Evolutionary conservation across 1,139 yeast species (phyloP).

Genomic region (Waltiozyma sp.): DNA sequence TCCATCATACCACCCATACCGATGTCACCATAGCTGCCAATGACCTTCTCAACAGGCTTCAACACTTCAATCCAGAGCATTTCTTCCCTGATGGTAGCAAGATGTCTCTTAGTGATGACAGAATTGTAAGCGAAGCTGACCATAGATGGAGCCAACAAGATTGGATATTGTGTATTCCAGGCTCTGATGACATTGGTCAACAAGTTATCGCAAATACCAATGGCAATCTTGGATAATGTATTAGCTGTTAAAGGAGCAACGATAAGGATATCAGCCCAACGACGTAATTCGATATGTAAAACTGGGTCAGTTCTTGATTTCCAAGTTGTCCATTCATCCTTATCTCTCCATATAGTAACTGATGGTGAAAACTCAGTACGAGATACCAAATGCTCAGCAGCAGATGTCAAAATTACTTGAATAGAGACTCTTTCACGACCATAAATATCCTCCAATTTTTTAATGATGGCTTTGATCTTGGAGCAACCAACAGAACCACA

Average conservation of each 20-base stretch:
- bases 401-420: constrained; percentile 69
- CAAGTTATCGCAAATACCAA: constrained; percentile 83
- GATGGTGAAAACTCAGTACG: constrained; percentile 48
- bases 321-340: constrained; percentile 92
- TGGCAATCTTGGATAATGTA: constrained; percentile 77
- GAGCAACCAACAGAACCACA: constrained; percentile 81
- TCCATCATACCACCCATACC: constrained; percentile 95
- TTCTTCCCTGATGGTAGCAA: constrained; percentile 64
- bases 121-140: constrained; percentile 84
- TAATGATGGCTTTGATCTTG: constrained; percentile 64
- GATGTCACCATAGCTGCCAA: constrained; percentile 67
- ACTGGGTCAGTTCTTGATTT: constrained; percentile 79
- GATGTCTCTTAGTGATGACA: constrained; percentile 74
- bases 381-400: constrained; percentile 73
- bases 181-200: constrained; percentile 83
- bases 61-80: constrained; percentile 88
- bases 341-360: constrained; percentile 75
- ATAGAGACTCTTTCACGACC: constrained; percentile 64
- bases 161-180: constrained; percentile 85
- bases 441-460: constrained; percentile 70
- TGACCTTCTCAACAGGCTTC: constrained; percentile 83
- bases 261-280: constrained; percentile 90
- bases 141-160: constrained; percentile 89
- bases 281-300: constrained; percentile 78
- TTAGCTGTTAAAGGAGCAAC: constrained; percentile 89